Percentiles rank a stretch among this genome's conserved stretches.
Evolutionary conservation across 768 basidiomycete species (phyloP).

Genomic region (Tylopilus rubrobrunneus): DNA sequence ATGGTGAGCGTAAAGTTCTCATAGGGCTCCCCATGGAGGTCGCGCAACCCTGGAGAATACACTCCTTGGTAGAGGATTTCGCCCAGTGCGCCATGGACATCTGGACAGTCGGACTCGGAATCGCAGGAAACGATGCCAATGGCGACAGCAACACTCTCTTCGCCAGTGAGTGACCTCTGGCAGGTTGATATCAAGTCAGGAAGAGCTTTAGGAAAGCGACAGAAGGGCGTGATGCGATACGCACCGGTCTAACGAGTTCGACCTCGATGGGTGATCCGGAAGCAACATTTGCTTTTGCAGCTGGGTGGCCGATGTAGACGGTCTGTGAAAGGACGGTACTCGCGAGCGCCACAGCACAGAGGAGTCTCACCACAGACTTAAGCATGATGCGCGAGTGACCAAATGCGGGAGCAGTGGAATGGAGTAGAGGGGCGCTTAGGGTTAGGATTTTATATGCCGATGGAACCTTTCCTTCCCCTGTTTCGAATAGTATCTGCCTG

Average conservation of each 20-base stretch:
- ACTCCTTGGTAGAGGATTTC: neutral
- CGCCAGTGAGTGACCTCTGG: neutral
- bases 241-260: constrained; percentile 40
- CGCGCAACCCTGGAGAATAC: neutral
- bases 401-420: neutral
- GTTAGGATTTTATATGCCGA: neutral
- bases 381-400: constrained; percentile 1
- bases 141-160: constrained; percentile 3
- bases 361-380: neutral
- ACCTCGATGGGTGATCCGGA: constrained; percentile 37
- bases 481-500: neutral
- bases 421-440: neutral
- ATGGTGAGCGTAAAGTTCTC: constrained; percentile 5
- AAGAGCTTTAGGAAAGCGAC: no score
- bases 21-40: neutral
- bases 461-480: neutral
- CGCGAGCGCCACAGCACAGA: constrained; percentile 2
- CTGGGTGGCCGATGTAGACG: constrained; percentile 28
- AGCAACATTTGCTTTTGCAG: constrained; percentile 27
- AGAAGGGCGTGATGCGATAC: constrained; percentile 9
- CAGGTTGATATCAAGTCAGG: neutral
- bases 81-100: neutral
- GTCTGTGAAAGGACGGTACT: constrained; percentile 36
- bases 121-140: constrained; percentile 1
- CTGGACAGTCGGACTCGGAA: neutral